A percentile compares a stretch with the other conserved stretches of the same genome.
These are phyloP conservation scores for Apiospora aurea DNA, from an alignment of 2,329 filamentous ascomycete genomes.

Conservation along the genomic window DNA sequence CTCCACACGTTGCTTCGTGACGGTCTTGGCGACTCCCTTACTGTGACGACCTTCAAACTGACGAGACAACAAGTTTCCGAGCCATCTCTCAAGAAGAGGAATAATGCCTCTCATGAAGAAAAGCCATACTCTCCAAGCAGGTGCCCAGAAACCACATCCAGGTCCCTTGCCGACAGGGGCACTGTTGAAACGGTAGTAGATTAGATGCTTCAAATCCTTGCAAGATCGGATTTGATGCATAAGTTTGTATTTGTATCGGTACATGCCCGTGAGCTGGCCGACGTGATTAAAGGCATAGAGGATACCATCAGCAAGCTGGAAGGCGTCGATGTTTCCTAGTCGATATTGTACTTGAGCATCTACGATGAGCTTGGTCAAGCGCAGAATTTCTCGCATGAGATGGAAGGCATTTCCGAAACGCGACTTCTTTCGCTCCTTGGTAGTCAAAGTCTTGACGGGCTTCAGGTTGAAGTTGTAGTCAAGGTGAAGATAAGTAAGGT, in stretches of 20 bases:
- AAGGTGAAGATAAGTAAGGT: constrained; percentile 95
- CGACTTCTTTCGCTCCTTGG: constrained; percentile 99
- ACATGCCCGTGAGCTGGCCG: constrained; percentile 98
- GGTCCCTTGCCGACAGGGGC: constrained; percentile 96
- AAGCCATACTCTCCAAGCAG: constrained; percentile 97
- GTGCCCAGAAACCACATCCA: constrained; percentile 98
- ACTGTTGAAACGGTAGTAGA: constrained; percentile 98
- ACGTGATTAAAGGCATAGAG: constrained; percentile 99
- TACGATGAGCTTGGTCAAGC: constrained; percentile 95
- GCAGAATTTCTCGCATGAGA: constrained; percentile 95
- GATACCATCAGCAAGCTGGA: constrained; percentile 97
- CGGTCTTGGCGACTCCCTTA: constrained; percentile 98
- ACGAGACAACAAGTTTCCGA: constrained; percentile 93
- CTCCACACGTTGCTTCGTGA: constrained; percentile 98
- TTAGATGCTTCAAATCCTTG: constrained; percentile 98
- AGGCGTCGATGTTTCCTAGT: constrained; percentile 96
- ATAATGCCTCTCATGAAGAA: constrained; percentile 99
- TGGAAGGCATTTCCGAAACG: constrained; percentile 99
- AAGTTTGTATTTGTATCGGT: constrained; percentile 99
- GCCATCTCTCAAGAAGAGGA: constrained; percentile 93
- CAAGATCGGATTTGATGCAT: constrained; percentile 99
- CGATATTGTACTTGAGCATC: constrained; percentile 98
- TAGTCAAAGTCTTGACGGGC: constrained; percentile 97
- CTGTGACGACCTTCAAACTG: constrained; percentile 98
- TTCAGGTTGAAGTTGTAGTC: constrained; percentile 99